A percentile compares a stretch with the other conserved stretches of the same genome.
Evolutionary conservation across 495 filamentous ascomycete genomes (phyloP).

Genomic region (Trichoderma parareesei): DNA sequence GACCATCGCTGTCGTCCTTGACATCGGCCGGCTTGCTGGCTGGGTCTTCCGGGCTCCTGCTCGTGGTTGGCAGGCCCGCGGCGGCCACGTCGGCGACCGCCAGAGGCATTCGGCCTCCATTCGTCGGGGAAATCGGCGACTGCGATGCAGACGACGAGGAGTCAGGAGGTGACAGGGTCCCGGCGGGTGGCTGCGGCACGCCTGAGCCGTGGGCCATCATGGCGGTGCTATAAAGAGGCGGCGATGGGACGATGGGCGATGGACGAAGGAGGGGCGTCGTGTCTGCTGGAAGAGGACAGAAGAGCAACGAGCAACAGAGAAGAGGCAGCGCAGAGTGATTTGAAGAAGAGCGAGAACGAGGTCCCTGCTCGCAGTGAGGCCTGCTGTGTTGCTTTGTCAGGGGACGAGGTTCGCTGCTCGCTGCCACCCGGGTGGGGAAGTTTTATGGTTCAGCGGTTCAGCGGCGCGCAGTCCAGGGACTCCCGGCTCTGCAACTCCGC

Average conservation of each 20-base stretch:
- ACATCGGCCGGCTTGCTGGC: background rate
- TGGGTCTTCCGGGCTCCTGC: constrained; percentile 5
- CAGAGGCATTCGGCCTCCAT: background rate
- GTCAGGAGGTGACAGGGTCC: constrained; percentile 2
- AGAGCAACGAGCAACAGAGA: background rate
- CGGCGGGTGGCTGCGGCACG: constrained; percentile 1
- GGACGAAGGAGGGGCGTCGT: background rate
- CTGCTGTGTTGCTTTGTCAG: background rate
- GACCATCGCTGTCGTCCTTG: background rate
- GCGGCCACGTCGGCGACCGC: constrained; percentile 6
- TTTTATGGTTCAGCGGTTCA: constrained; percentile 1
- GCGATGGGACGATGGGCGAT: background rate
- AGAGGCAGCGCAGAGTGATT: background rate
- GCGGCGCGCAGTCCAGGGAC: background rate
- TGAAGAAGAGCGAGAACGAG: no score
- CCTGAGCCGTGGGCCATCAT: background rate
- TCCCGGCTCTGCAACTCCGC: background rate
- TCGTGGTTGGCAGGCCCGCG: background rate
- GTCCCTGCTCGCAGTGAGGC: no score
- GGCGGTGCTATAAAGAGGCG: background rate
- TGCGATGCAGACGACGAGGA: constrained; percentile 1
- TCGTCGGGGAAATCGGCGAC: constrained; percentile 6
- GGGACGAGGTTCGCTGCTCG: background rate
- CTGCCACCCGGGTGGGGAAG: background rate
- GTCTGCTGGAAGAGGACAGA: background rate